phyloP scores from a whole-genome alignment of 352 stramenopile genomes.

The Pythium phragmiticola region DNA sequence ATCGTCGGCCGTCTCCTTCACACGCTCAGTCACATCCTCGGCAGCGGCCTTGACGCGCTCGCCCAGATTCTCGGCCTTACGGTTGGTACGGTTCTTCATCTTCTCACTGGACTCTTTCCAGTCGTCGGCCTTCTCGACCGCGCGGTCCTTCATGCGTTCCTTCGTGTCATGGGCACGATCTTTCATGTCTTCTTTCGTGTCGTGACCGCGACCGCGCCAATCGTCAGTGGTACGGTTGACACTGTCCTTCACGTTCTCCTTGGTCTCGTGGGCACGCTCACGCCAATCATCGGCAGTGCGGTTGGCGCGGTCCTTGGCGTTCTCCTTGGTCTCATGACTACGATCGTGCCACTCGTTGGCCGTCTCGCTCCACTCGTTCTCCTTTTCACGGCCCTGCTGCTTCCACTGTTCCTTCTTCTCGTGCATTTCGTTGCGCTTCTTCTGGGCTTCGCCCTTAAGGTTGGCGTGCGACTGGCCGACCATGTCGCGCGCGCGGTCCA shows the following conservation, averaged over 20 bases:
- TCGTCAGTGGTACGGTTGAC: conserved; percentile 31
- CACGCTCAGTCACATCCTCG: conserved; percentile 28
- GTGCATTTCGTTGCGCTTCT: conserved; percentile 32
- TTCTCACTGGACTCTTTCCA: conserved; percentile 27
- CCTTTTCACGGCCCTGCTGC: conserved; percentile 32
- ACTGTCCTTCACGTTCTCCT: conserved; percentile 33
- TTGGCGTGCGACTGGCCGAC: conserved; percentile 10
- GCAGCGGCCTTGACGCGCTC: conserved; percentile 30
- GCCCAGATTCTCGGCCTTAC: conserved; percentile 25
- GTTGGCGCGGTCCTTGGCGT: conserved; percentile 33
- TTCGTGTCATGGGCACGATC: conserved; percentile 26
- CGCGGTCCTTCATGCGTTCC: conserved; percentile 35
- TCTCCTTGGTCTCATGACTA: conserved; percentile 30
- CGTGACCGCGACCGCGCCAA: conserved; percentile 29
- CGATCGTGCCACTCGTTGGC: conserved; percentile 30
- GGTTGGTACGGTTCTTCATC: conserved; percentile 25
- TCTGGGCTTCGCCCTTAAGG: conserved; percentile 23
- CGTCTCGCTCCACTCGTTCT: conserved; percentile 31
- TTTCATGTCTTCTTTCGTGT: conserved; percentile 37
- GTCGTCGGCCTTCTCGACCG: conserved; percentile 33
- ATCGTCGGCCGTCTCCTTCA: conserved; percentile 37
- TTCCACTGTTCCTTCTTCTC: conserved; percentile 32
- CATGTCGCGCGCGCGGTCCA: conserved; percentile 40
- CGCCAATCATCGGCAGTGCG: conserved; percentile 25
- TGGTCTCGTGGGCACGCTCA: conserved; percentile 35